Percentiles rank a stretch among this genome's conserved stretches.
Evolutionary conservation across 352 stramenopile species (phyloP).

Genomic region (Phytopythium chamaehyphon): DNA sequence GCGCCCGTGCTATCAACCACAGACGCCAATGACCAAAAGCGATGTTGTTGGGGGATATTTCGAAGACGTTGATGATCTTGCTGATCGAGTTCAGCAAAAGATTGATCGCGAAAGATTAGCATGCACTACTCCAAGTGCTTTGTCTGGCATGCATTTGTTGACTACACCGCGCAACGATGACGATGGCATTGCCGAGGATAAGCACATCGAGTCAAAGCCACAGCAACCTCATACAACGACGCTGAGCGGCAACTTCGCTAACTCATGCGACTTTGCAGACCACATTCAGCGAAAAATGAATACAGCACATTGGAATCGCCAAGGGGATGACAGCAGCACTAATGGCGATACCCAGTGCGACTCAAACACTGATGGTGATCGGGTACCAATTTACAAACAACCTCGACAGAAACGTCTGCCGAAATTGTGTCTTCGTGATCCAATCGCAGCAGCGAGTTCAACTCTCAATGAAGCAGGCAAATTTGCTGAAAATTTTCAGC

Average conservation of each 20-base stretch:
- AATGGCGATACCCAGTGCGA: too few species aligned
- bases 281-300: slow-evolving; percentile 1
- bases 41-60: neutral
- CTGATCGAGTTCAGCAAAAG: neutral
- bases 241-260: neutral
- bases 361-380: too few species aligned
- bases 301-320: neutral
- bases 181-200: neutral
- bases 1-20: too few species aligned
- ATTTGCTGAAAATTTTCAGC: neutral
- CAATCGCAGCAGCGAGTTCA: too few species aligned
- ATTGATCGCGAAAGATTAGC: neutral
- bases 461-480: neutral
- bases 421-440: too few species aligned
- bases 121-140: too few species aligned
- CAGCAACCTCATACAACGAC: neutral
- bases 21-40: neutral
- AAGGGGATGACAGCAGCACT: too few species aligned
- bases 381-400: too few species aligned
- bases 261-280: neutral
- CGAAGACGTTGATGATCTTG: neutral
- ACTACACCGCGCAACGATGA: neutral
- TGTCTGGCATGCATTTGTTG: too few species aligned
- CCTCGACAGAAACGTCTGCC: too few species aligned
- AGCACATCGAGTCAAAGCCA: neutral